phyloP scores from a whole-genome alignment of 1,284 basidiomycete species.

The Trichosporon ovoides region DNA sequence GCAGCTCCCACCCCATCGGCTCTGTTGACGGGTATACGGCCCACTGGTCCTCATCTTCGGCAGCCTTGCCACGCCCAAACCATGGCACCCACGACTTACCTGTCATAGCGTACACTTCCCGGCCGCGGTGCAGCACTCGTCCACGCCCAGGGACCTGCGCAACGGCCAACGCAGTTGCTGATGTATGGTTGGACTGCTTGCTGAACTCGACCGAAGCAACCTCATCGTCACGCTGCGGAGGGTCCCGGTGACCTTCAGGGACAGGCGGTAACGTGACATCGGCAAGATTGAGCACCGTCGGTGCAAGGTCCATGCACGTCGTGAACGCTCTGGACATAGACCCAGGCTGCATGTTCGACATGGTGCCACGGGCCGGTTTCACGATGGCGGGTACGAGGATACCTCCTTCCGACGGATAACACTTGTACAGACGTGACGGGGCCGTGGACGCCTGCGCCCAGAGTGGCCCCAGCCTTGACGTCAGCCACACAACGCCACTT shows the following conservation, averaged over 20 bases:
- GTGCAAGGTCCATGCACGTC: conserved; percentile 43
- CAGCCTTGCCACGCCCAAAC: conserved; percentile 5
- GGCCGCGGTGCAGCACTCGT: conserved; percentile 8
- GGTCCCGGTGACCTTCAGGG: neutral
- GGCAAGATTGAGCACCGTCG: conserved; percentile 39
- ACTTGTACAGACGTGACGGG: conserved; percentile 30
- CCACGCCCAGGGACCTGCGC: neutral
- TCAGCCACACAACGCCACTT: conserved; percentile 13
- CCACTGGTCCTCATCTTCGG: neutral
- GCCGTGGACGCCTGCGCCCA: conserved; percentile 35
- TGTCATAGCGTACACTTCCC: conserved; percentile 10
- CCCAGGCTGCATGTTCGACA: conserved; percentile 8
- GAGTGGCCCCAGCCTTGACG: conserved; percentile 23
- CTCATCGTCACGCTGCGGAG: neutral
- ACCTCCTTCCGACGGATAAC: conserved; percentile 9
- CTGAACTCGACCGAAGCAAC: neutral
- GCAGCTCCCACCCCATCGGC: conserved; percentile 13
- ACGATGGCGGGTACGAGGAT: conserved; percentile 14
- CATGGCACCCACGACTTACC: conserved; percentile 24
- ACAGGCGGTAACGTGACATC: conserved; percentile 20
- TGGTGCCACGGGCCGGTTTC: conserved; percentile 1
- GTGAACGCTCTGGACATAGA: conserved; percentile 20
- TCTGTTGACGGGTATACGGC: conserved; percentile 3
- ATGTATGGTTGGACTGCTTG: neutral
- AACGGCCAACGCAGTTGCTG: neutral